These are phyloP conservation scores for Osmanthus fragrans DNA, from an alignment of 257 asterid genomes.

Conservation along the genomic window DNA sequence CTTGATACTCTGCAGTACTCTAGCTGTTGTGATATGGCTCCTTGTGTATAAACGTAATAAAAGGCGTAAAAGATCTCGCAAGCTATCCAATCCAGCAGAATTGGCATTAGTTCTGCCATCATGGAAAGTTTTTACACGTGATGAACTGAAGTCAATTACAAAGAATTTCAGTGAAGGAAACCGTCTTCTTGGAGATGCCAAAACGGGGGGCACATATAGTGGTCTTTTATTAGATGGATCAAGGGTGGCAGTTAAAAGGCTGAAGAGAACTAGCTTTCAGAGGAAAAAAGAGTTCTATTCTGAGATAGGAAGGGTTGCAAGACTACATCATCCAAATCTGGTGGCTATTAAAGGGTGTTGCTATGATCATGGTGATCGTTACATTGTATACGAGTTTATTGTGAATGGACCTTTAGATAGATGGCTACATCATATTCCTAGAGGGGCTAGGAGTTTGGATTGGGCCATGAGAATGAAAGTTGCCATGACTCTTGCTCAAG, in stretches of 20 bases:
- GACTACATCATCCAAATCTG: conserved; percentile 86
- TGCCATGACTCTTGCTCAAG: conserved; percentile 95
- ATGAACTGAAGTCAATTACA: conserved; percentile 84
- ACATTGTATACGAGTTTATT: conserved; percentile 83
- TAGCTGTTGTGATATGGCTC: conserved; percentile 86
- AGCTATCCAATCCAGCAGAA: conserved; percentile 67
- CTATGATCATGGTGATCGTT: conserved; percentile 91
- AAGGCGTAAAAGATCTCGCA: conserved; percentile 79
- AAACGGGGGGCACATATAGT: conserved; percentile 93
- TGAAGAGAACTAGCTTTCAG: conserved; percentile 91
- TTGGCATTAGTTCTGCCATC: conserved; percentile 88
- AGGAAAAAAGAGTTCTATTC: conserved; percentile 95
- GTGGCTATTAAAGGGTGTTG: conserved; percentile 95
- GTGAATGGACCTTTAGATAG: conserved; percentile 88
- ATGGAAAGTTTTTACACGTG: conserved; percentile 87
- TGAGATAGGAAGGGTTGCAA: conserved; percentile 93
- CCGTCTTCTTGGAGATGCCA: conserved; percentile 94
- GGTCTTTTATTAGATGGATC: conserved; percentile 92
- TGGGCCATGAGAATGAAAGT: conserved; percentile 93
- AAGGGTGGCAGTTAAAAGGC: conserved; percentile 86
- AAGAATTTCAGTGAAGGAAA: conserved; percentile 95
- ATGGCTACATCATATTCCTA: conserved; percentile 91
- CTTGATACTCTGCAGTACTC: conserved; percentile 71
- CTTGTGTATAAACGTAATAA: conserved; percentile 70
- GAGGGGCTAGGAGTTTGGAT: conserved; percentile 94